phyloP scores from a whole-genome alignment of 306 rosid species.

The Prunus dulcis region DNA sequence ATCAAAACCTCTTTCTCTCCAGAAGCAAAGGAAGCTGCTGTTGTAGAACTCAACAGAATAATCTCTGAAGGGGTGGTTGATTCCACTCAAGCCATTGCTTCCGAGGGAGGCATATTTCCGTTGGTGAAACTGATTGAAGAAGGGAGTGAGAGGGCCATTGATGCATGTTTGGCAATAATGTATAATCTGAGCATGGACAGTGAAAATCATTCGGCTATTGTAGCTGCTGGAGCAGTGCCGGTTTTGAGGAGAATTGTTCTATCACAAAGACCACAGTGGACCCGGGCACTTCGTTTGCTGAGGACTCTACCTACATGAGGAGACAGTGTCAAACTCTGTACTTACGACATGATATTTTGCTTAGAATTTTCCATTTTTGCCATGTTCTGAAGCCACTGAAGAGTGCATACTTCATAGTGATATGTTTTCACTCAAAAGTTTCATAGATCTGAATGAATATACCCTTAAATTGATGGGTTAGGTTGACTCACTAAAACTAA shows the following conservation, averaged over 20 bases:
- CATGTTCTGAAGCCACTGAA: not conserved
- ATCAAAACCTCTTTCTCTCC: conserved; percentile 53
- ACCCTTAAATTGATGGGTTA: not conserved
- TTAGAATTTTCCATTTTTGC: not conserved
- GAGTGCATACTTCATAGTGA: not conserved
- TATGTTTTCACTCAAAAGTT: not conserved
- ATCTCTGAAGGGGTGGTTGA: conserved; percentile 73
- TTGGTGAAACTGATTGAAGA: conserved; percentile 72
- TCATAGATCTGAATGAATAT: not conserved
- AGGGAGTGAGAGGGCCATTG: conserved; percentile 64
- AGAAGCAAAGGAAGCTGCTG: conserved; percentile 66
- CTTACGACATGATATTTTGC: not conserved
- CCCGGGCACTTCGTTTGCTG: conserved; percentile 67
- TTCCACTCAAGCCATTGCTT: conserved; percentile 54
- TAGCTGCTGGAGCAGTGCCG: conserved; percentile 74
- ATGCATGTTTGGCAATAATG: conserved; percentile 68
- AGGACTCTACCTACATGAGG: conserved; percentile 54
- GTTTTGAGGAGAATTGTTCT: conserved; percentile 56
- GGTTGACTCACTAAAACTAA: not conserved
- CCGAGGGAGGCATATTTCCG: conserved; percentile 52
- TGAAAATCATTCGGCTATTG: conserved; percentile 66
- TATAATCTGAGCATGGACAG: conserved; percentile 76
- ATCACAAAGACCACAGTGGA: conserved; percentile 70
- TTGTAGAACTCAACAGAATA: conserved; percentile 69
- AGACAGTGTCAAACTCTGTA: not conserved